A percentile compares a stretch with the other conserved stretches of the same genome.
Conservation (phyloP, 148 eudicot genomes). For the Nepenthes gracilis region DNA sequence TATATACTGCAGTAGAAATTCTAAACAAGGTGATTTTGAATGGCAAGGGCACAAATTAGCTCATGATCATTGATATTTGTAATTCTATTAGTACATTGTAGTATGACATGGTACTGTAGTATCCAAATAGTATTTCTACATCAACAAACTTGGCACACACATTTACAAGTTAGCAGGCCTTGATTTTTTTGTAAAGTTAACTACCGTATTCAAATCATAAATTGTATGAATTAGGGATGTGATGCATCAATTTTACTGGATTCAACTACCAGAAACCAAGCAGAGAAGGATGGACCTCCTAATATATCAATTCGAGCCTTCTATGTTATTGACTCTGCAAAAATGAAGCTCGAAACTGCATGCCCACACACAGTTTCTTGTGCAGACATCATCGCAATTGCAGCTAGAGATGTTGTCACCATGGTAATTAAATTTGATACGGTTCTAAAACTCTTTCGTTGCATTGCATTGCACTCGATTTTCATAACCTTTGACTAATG, state of each 20-base stretch:
- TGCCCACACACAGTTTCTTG: constrained; percentile 65
- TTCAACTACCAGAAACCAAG: constrained; percentile 47
- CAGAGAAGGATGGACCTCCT: constrained; percentile 80
- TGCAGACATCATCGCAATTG: constrained; percentile 51
- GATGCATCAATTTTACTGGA: constrained; percentile 62
- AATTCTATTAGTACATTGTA: too few relatives aligned
- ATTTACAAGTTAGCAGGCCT: too few relatives aligned
- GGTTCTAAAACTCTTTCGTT: neutral
- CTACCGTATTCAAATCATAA: neutral
- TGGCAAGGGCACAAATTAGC: too few relatives aligned
- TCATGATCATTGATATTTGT: too few relatives aligned
- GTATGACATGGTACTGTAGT: too few relatives aligned
- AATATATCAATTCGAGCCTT: constrained; percentile 51
- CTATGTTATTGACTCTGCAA: constrained; percentile 59
- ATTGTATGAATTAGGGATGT: constrained; percentile 35
- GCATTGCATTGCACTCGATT: neutral
- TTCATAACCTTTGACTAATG: neutral
- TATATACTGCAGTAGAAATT: too few relatives aligned
- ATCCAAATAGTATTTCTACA: too few relatives aligned
- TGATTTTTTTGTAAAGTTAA: too few relatives aligned
- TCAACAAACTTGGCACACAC: too few relatives aligned
- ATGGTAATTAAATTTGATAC: constrained; percentile 24
- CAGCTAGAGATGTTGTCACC: constrained; percentile 57
- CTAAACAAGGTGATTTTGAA: too few relatives aligned
- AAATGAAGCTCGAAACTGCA: constrained; percentile 43